Conservation (phyloP, 768 basidiomycete genomes). For the Mycena filopes region DNA sequence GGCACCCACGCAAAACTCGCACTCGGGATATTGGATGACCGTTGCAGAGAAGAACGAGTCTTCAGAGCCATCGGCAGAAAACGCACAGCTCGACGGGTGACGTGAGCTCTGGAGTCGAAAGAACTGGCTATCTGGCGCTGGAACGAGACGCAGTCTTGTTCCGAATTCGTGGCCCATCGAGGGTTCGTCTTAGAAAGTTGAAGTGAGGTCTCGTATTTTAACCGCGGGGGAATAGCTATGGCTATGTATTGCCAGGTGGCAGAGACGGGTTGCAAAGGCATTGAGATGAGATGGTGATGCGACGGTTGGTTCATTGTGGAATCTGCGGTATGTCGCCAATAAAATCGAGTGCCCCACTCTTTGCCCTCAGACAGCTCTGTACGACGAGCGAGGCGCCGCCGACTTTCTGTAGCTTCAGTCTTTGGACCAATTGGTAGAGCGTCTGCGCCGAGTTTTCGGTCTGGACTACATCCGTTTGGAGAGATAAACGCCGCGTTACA, state of each 20-base stretch:
- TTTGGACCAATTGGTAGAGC: too few relatives aligned
- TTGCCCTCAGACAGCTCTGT: too few relatives aligned
- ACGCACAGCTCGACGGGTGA: slow-evolving; percentile 22
- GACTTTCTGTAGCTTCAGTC: too few relatives aligned
- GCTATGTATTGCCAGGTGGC: slow-evolving; percentile 12
- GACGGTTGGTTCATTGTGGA: slow-evolving; percentile 1
- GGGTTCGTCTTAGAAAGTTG: background rate
- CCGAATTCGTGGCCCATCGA: slow-evolving; percentile 18
- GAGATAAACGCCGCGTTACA: too few relatives aligned
- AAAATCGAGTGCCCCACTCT: too few relatives aligned
- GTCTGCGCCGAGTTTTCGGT: too few relatives aligned
- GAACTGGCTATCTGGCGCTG: slow-evolving; percentile 4
- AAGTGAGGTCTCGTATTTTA: slow-evolving; percentile 4
- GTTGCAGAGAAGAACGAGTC: slow-evolving; percentile 18
- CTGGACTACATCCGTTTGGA: too few relatives aligned
- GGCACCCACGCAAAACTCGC: background rate
- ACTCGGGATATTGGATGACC: slow-evolving; percentile 2
- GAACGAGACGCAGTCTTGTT: slow-evolving; percentile 14
- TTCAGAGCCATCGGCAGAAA: slow-evolving; percentile 17
- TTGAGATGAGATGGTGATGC: too few relatives aligned
- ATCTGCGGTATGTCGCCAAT: too few relatives aligned
- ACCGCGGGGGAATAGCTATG: slow-evolving; percentile 2
- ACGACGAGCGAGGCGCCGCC: too few relatives aligned
- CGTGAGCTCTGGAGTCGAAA: slow-evolving; percentile 23
- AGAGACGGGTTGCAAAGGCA: background rate